Conservation (phyloP, 2,329 filamentous ascomycete genomes). For the Monosporascus sp. region DNA sequence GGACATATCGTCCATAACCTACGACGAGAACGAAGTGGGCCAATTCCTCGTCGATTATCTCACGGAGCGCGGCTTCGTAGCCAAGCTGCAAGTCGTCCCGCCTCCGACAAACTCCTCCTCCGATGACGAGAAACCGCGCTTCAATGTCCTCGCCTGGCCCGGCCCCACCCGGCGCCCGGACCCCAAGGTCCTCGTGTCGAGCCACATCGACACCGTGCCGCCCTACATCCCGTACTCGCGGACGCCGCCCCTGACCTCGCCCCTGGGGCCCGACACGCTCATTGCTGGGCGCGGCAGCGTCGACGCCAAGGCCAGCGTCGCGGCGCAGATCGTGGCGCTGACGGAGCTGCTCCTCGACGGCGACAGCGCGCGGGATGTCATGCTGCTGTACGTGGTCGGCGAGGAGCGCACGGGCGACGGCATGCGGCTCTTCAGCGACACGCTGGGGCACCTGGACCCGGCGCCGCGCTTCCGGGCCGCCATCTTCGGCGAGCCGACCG, state of each 20-base stretch:
- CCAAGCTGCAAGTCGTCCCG: slow-evolving; percentile 36
- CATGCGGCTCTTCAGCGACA: slow-evolving; percentile 56
- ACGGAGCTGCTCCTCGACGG: slow-evolving; percentile 41
- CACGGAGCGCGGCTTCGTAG: slow-evolving; percentile 36
- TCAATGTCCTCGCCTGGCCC: slow-evolving; percentile 71
- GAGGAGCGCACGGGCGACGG: slow-evolving; percentile 79
- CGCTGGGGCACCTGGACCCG: slow-evolving; percentile 22
- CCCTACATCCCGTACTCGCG: slow-evolving; percentile 66
- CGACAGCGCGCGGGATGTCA: slow-evolving; percentile 40
- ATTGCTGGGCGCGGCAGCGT: slow-evolving; percentile 72
- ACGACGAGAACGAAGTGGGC: slow-evolving; percentile 63
- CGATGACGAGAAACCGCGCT: slow-evolving; percentile 37
- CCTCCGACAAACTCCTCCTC: slow-evolving; percentile 25
- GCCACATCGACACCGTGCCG: slow-evolving; percentile 77
- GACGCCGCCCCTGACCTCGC: slow-evolving; percentile 30
- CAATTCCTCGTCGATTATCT: slow-evolving; percentile 65
- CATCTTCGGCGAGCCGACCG: slow-evolving; percentile 91
- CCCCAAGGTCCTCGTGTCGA: slow-evolving; percentile 62
- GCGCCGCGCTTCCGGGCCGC: slow-evolving; percentile 53
- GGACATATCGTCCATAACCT: slow-evolving; percentile 65
- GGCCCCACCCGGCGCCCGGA: slow-evolving; percentile 40
- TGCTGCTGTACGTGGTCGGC: slow-evolving; percentile 67
- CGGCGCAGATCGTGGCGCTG: slow-evolving; percentile 67
- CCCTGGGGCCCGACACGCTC: slow-evolving; percentile 36
- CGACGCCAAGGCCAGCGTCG: slow-evolving; percentile 65